phyloP scores from a whole-genome alignment of 2,329 filamentous ascomycete genomes.

The Arthrobotrys pseudoclavata region DNA sequence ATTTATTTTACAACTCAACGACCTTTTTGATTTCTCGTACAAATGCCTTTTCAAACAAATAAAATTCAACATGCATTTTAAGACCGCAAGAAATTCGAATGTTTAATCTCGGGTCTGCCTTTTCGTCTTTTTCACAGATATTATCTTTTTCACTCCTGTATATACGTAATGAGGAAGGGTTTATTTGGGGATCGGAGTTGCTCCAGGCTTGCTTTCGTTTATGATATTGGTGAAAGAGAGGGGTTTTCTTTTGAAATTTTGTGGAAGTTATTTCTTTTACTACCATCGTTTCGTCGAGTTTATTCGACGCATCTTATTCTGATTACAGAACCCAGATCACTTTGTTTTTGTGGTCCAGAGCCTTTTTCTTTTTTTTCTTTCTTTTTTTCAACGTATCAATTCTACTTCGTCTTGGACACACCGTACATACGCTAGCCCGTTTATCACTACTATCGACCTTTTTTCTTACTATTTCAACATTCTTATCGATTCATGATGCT shows the following conservation, averaged over 20 bases:
- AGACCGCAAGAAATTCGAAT: conserved; percentile 39
- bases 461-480: neutral
- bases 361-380: conserved; percentile 8
- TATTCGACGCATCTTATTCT: conserved; percentile 13
- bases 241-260: conserved; percentile 8
- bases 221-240: conserved; percentile 9
- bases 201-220: conserved; percentile 50
- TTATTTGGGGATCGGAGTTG: conserved; percentile 53
- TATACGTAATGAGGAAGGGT: conserved; percentile 57
- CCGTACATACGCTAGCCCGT: conserved; percentile 29
- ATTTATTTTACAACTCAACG: conserved; percentile 24
- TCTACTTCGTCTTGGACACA: conserved; percentile 1
- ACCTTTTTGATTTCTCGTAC: conserved; percentile 22
- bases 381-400: neutral
- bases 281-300: conserved; percentile 20
- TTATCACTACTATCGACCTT: neutral
- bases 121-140: conserved; percentile 9
- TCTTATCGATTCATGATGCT: neutral
- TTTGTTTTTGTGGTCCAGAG: neutral
- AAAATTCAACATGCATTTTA: conserved; percentile 39
- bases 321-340: conserved; percentile 7
- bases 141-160: conserved; percentile 36
- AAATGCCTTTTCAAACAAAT: conserved; percentile 11
- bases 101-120: conserved; percentile 34
- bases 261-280: conserved; percentile 18